Evolutionary conservation across 148 eudicot species (phyloP), one percentile per base, ranked within the genome.

Genomic region (Vaccinium macrocarpon): DNA sequence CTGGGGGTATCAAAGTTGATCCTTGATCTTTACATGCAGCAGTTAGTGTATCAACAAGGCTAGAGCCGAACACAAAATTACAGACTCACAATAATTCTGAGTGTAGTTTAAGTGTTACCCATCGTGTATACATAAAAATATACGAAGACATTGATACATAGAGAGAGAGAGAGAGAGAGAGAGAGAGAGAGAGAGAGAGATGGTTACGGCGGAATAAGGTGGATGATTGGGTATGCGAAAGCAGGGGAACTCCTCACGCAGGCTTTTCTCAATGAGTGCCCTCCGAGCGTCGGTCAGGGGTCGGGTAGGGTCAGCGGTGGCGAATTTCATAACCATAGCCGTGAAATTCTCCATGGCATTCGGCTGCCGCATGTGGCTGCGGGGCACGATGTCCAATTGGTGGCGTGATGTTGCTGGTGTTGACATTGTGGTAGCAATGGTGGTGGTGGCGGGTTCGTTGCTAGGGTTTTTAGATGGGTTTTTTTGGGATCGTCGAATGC

Each of bases 141-240:
- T 42, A 42, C 46, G 6, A 42, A 42, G 6, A 42, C 46, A 42
- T 42, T 4, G 2, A 46, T 4, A 55, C 15, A 53, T 16, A 55
- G 59, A 56, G 12, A 61, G 68, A 21, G 25, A 62, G 18, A 77
- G 18, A 23, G 3, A 51, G 2, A n/a, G n/a, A n/a, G n/a, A n/a
- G n/a, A 76, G 56, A 76, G 80, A n/a, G 80, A 76, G 57, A 49
- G 80, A 50, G 38, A 42, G 32, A 23, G 71, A 64, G 71, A 10
- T n/a, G 14, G 59, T 77, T 90, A 91, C 94, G 68, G 83, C 61
- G 19, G 90, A 66, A 52, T 91, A 91, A 78, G 94, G 55, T 38
- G 89, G 90, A 74, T 90, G 92, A 83, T 84, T 81, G 76, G 94
- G 91, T 21, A 87, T 89, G 56, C n/a, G 84, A 76, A 82, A 52